Evolutionary conservation across 306 rosid species (phyloP), one percentile per base, ranked within the genome.

Genomic region (Amphicarpaea edgeworthii): DNA sequence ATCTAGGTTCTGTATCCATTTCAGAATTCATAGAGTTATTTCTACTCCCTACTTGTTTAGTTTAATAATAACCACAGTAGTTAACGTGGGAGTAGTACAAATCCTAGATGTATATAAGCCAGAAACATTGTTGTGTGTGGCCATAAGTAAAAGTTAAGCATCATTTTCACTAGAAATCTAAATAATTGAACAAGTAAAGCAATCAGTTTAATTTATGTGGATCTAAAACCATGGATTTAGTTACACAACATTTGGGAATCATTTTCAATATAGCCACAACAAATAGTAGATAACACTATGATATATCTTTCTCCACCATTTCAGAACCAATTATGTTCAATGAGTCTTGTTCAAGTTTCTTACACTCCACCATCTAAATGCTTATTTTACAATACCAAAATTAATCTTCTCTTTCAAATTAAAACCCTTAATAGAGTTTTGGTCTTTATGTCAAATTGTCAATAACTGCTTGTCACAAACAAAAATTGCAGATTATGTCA

Each of bases 401-500:
- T 45, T 42, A 37, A 28, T 63, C 66, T 63, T 76, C 60, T 45
- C 50, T 67, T 77, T 26, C 21, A 32, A 70, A 57, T 42, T 78
- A 8, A 54, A 73, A 55, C 9, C 43, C 76, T 68, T 21, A n/a
- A 37, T 26, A 55, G 41, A 68, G 51, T 69, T 26, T 67, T 19
- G 54, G 38, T 55, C 61, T 68, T 68, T 60, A 14, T 26, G 30
- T 26, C 30, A n/a, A n/a, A n/a, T n/a, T 7, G 50, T 42, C 47
- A 68, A 34, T 41, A 47, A 38, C 40, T 37, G 26, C 21, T 70
- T 46, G 40, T 34, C 73, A 76, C 57, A 79, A 71, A 50, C 49
- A 79, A 70, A 28, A 70, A 50, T 53, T 43, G 78, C 17, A 58
- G 24, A 70, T 20, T 15, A 77, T 77, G 64, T 60, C 71, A 79